Base-by-base conservation (phyloP, 495 filamentous ascomycete genomes). In the Margaritispora aquatica region DNA sequence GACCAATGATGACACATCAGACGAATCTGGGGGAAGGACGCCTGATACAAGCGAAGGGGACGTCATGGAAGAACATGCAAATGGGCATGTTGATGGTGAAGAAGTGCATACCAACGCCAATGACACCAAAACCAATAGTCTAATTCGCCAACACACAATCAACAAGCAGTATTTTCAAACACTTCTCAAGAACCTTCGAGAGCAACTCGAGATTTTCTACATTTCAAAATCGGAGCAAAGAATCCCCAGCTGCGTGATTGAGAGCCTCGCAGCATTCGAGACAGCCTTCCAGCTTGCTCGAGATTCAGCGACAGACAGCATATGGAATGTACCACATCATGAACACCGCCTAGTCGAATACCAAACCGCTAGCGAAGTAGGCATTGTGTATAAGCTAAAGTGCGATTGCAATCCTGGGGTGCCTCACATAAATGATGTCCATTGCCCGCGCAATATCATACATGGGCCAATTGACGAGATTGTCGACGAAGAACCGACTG, bases 301-400 rank as follows among this genome's bases (percentile, higher is more conserved):
- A 22, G 55, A 58, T 46, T 46, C 26, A 11, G 51, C 41, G 9
- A 58, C 55, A 19, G 15, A n/a, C 44, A 50, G 55, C 26, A 34
- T 58, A 9, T 58, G 55, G 55, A 58, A 58, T 44, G 19, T 58
- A 9, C 11, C 19, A 2, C 41, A 58, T 22, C 55, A 58, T 19
- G 44, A 50, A 31, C 46, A 48, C 10, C 41, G 55, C 20, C 19
- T 29, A n/a, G 44, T 49, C 2, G 26, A 21, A 19, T 58, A 38
- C 24, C n/a, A n/a, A n/a, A 15, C 9, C 3, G 10, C 44, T 5
- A 21, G 27, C n/a, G 54, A 46, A 24, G 24, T 26, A 4, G 51
- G 51, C 11, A 19, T 54, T 5, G 22, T 29, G 17, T 58, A 26
- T 26, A 27, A 27, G 22, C 41, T 9, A 23, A 49, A 31, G 22